Base-by-base conservation (phyloP, 1,284 basidiomycete genomes). In the Stygiomarasmius scandens region DNA sequence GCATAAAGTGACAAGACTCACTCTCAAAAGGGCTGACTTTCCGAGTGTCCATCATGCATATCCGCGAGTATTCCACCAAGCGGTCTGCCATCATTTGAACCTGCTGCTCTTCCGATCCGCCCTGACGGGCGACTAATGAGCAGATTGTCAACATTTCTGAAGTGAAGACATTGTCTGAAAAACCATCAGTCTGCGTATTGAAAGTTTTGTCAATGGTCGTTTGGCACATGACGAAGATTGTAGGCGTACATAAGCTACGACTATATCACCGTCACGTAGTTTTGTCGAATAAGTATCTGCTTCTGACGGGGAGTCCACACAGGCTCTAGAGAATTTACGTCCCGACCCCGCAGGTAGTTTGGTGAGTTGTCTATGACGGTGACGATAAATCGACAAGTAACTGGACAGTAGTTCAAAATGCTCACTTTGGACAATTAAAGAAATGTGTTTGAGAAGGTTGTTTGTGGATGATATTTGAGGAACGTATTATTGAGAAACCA, bases 131-230 rank as follows among this genome's bases (percentile, higher is more conserved):
- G 12, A 87, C 81, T 1, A 91, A 75, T 0, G 83, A 78, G 64
- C 87, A 87, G 53, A 93, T 86, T 29, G 84, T 77, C 34, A 83
- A 74, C 59, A 92, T 79, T 66, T 94, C 90, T 11, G 82, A 72
- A 6, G 85, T 79, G 64, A 89, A 93, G 23, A 95, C 90, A 66
- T 96, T 96, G 69, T 96, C 94, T 34, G 89, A 86, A 48, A 95
- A 75, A 1, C 93, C 93, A 66, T 96, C 93, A 20, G 93, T 95
- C 85, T 92, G 74, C 61, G 52, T 69, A 62, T 29, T 70, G 19
- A 45, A 54, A 32, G 43, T 67, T 22, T 64, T 43, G 25, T 58
- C 66, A 12, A 32, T 5, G 29, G 29, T 12, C 12, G 12, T 12
- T 32, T 32, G 29, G 29, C 12, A 27, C 10, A 51, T 38, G 32